Percentiles rank a stretch among this genome's conserved stretches.
Evolutionary conservation across 2,329 filamentous ascomycete genomes (phyloP).

Genomic region (Xylariaceae sp.): DNA sequence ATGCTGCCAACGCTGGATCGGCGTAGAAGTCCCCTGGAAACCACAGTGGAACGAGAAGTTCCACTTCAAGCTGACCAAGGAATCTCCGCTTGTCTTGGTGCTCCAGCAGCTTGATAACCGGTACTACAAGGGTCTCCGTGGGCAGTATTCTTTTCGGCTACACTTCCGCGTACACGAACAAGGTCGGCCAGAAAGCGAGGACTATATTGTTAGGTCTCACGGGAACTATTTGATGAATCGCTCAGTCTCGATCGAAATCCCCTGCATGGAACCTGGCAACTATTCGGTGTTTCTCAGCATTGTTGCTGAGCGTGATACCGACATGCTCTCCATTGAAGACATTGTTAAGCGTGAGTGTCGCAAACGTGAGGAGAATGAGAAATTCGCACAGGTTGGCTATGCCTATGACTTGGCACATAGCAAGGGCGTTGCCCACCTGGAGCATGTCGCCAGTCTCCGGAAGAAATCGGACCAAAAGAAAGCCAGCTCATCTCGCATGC

Average conservation of each 20-base stretch:
- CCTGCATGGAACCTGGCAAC: constrained; percentile 59
- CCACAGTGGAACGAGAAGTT: constrained; percentile 67
- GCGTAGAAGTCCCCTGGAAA: constrained; percentile 67
- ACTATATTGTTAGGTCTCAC: constrained; percentile 65
- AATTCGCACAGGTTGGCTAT: constrained; percentile 62
- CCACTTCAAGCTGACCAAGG: constrained; percentile 59
- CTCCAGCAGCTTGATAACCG: constrained; percentile 67
- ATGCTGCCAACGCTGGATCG: constrained; percentile 65
- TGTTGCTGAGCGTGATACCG: constrained; percentile 54
- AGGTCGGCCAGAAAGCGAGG: constrained; percentile 57
- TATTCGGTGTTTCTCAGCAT: constrained; percentile 65
- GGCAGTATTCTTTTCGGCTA: constrained; percentile 60
- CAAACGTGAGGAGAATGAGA: constrained; percentile 59
- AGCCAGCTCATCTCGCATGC: constrained; percentile 52
- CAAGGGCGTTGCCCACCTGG: constrained; percentile 59
- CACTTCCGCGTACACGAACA: constrained; percentile 59
- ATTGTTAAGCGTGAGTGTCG: constrained; percentile 60
- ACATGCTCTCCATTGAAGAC: constrained; percentile 56
- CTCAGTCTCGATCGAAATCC: constrained; percentile 64
- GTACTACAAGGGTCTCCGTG: constrained; percentile 66
- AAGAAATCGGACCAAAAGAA: constrained; percentile 57
- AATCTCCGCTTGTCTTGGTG: constrained; percentile 64
- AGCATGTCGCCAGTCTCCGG: constrained; percentile 55
- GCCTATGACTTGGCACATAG: constrained; percentile 66
- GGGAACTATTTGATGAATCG: constrained; percentile 64